phyloP scores from a whole-genome alignment of 2,329 filamentous ascomycete species.

The Coniochaeta sp. region DNA sequence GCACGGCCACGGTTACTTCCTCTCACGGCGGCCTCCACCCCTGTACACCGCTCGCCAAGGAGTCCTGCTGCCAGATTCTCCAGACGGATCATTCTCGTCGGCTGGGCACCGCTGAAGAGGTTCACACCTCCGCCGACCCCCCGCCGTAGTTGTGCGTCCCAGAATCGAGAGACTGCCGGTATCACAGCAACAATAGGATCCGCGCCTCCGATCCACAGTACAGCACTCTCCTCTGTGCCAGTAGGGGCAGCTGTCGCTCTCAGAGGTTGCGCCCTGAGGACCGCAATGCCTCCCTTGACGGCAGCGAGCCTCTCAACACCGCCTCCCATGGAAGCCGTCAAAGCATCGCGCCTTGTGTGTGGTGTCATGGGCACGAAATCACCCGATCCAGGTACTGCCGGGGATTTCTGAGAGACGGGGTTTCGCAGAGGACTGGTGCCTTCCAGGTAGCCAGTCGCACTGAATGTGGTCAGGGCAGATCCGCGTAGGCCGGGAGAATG shows the following conservation, averaged over 20 bases:
- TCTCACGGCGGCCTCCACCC: slow-evolving; percentile 38
- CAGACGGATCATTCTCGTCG: slow-evolving; percentile 49
- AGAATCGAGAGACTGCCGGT: slow-evolving; percentile 47
- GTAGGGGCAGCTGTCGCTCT: slow-evolving; percentile 27
- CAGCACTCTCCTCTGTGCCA: slow-evolving; percentile 43
- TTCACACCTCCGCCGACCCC: slow-evolving; percentile 43
- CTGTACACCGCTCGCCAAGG: slow-evolving; percentile 49
- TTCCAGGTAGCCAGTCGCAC: slow-evolving; percentile 52
- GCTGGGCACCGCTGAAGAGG: slow-evolving; percentile 48
- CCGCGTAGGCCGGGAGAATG: slow-evolving; percentile 46
- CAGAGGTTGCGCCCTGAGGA: slow-evolving; percentile 35
- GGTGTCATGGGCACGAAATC: slow-evolving; percentile 61
- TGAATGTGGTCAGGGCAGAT: slow-evolving; percentile 52
- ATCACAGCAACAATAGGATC: slow-evolving; percentile 51
- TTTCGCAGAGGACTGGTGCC: slow-evolving; percentile 50
- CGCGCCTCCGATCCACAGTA: slow-evolving; percentile 48
- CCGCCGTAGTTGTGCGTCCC: slow-evolving; percentile 51
- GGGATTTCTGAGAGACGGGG: slow-evolving; percentile 28
- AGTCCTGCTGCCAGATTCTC: slow-evolving; percentile 45
- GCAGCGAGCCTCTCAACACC: slow-evolving; percentile 44
- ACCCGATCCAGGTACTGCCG: slow-evolving; percentile 20
- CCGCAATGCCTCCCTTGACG: slow-evolving; percentile 45
- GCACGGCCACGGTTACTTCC: slow-evolving; percentile 4
- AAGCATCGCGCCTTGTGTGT: slow-evolving; percentile 48
- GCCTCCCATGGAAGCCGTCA: slow-evolving; percentile 33